These are phyloP conservation scores for Vitis hybrid DNA, from an alignment of 177 flowering plant species.

Conservation along the genomic window DNA sequence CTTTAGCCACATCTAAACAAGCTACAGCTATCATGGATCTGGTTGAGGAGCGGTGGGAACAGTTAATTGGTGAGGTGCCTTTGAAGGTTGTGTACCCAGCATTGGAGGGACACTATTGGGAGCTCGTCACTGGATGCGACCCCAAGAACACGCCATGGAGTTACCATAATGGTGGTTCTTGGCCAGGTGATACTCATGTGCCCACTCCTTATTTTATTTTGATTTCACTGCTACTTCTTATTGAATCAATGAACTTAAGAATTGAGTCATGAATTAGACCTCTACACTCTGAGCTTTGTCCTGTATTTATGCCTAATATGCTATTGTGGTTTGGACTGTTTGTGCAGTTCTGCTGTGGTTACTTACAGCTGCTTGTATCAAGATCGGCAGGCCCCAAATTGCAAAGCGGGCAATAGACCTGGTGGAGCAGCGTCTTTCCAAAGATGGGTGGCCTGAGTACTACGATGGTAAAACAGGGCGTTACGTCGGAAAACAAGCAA, in stretches of 20 bases:
- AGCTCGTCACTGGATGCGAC: constrained; percentile 35
- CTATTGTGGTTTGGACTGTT: background rate
- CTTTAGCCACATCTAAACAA: constrained; percentile 29
- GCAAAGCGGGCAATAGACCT: constrained; percentile 38
- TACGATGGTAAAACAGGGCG: constrained; percentile 41
- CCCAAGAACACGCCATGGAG: constrained; percentile 45
- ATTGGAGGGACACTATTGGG: constrained; percentile 37
- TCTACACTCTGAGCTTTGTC: background rate
- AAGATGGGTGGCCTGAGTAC: constrained; percentile 47
- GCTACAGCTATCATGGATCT: constrained; percentile 42
- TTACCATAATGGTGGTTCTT: constrained; percentile 47
- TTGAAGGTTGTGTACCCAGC: constrained; percentile 37
- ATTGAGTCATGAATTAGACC: no score
- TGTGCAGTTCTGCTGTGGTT: constrained; percentile 43
- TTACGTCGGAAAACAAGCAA: constrained; percentile 40
- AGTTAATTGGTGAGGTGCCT: constrained; percentile 44
- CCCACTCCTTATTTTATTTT: background rate
- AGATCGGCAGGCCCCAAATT: constrained; percentile 35
- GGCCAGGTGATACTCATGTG: constrained; percentile 35
- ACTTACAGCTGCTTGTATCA: constrained; percentile 44
- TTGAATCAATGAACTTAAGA: no score
- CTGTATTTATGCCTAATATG: background rate
- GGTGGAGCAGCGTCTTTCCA: constrained; percentile 33
- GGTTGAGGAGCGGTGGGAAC: constrained; percentile 41
- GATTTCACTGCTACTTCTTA: background rate